Conservation (phyloP, 495 filamentous ascomycete genomes). For the Extremus antarcticus region DNA sequence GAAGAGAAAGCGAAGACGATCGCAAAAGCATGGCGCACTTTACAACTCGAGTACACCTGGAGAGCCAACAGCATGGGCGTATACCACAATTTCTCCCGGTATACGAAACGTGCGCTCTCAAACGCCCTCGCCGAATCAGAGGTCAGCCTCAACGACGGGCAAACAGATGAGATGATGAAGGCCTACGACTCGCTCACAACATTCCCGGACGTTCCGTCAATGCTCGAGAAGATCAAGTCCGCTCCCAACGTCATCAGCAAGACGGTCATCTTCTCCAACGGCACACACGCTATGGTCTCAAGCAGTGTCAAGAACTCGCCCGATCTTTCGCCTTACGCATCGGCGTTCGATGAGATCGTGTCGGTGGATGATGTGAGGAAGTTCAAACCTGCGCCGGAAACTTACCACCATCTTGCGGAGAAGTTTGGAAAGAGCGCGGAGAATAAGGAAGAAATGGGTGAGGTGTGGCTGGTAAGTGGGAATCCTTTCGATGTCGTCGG, state of each 20-base stretch:
- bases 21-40: slow-evolving; percentile 46
- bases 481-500: slow-evolving; percentile 78
- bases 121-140: slow-evolving; percentile 53
- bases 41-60: slow-evolving; percentile 79
- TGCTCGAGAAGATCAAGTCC: slow-evolving; percentile 37
- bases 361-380: slow-evolving; percentile 48
- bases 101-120: slow-evolving; percentile 51
- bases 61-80: slow-evolving; percentile 65
- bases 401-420: slow-evolving; percentile 49
- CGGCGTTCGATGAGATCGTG: slow-evolving; percentile 46
- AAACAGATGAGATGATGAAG: slow-evolving; percentile 42
- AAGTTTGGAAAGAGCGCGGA: slow-evolving; percentile 33
- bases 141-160: slow-evolving; percentile 32
- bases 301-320: slow-evolving; percentile 47
- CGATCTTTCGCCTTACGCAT: slow-evolving; percentile 41
- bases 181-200: slow-evolving; percentile 59
- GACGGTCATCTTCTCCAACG: slow-evolving; percentile 67
- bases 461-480: slow-evolving; percentile 62
- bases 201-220: slow-evolving; percentile 55
- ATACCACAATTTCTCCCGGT: slow-evolving; percentile 53
- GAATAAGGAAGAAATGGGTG: slow-evolving; percentile 30
- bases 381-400: slow-evolving; percentile 61
- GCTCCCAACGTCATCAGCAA: slow-evolving; percentile 28
- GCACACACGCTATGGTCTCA: slow-evolving; percentile 51
- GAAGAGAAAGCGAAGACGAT: slow-evolving; percentile 45